These are phyloP conservation scores for Nigrograna mackinnonii DNA, from an alignment of 2,329 filamentous ascomycete species.

Conservation along the genomic window DNA sequence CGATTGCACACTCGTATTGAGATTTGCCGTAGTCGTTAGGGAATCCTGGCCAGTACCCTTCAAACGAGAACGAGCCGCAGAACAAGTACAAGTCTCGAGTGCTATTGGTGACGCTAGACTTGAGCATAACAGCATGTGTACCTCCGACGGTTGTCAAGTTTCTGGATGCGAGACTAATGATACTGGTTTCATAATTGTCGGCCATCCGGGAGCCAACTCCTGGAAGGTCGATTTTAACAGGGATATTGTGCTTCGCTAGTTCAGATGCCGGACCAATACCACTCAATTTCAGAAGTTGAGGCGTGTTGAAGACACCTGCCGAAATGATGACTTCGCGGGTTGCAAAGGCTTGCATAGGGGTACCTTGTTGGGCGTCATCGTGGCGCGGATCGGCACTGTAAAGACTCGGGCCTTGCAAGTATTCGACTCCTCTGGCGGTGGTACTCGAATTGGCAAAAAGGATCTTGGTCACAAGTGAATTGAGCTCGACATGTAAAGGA, in stretches of 20 bases:
- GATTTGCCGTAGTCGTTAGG: constrained; percentile 56
- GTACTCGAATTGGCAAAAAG: constrained; percentile 65
- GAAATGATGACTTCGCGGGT: constrained; percentile 36
- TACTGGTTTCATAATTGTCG: constrained; percentile 60
- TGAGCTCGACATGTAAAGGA: constrained; percentile 62
- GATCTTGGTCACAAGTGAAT: constrained; percentile 69
- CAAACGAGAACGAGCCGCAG: constrained; percentile 59
- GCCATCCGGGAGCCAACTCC: constrained; percentile 68
- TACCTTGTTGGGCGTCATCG: constrained; percentile 37
- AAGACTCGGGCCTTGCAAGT: constrained; percentile 44
- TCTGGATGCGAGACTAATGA: constrained; percentile 58
- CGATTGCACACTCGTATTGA: constrained; percentile 54
- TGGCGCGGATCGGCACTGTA: constrained; percentile 47
- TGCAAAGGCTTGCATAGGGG: constrained; percentile 36
- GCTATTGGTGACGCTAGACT: constrained; percentile 49
- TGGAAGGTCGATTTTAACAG: constrained; percentile 58
- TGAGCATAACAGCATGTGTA: constrained; percentile 50
- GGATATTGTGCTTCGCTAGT: constrained; percentile 57
- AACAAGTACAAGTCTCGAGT: constrained; percentile 59
- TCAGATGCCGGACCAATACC: constrained; percentile 63
- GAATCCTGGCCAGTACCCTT: constrained; percentile 59
- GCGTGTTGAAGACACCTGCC: constrained; percentile 63
- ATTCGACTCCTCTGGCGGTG: constrained; percentile 52
- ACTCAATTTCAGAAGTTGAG: constrained; percentile 66
- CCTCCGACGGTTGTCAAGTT: too few species aligned